phyloP scores from a whole-genome alignment of 192 early-diverging fungal species.

The Rhizophagus clarus region DNA sequence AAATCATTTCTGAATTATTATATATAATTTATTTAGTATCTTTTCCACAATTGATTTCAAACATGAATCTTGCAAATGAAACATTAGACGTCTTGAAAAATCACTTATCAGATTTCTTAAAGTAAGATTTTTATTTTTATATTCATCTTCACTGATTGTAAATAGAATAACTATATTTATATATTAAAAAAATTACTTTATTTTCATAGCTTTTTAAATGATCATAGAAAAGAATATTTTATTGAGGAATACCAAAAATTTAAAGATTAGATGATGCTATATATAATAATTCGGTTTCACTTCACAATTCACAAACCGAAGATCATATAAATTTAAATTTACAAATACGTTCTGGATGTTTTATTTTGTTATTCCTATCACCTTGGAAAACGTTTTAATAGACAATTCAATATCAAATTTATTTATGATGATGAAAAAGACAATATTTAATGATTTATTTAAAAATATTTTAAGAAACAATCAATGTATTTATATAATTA shows the following conservation, averaged over 20 bases:
- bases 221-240: slow-evolving; percentile 13
- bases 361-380: background rate
- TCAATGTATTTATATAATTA: no score
- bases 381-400: background rate
- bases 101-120: slow-evolving; percentile 14
- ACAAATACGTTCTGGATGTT: background rate
- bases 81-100: background rate
- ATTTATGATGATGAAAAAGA: background rate
- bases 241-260: slow-evolving; percentile 11
- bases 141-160: no score
- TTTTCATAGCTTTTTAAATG: slow-evolving; percentile 17
- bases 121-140: background rate
- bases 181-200: background rate
- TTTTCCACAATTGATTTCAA: slow-evolving; percentile 13
- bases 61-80: background rate
- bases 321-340: no score
- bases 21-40: background rate
- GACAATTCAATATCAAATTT: background rate
- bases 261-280: background rate
- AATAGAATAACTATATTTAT: background rate
- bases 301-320: no score
- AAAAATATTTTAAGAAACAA: no score
- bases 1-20: no score
- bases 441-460: background rate
- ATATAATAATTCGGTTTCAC: no score